A percentile compares a stretch with the other conserved stretches of the same genome.
Evolutionary conservation across 306 rosid genomes (phyloP).

Genomic region (Prinsepia uniflora): DNA sequence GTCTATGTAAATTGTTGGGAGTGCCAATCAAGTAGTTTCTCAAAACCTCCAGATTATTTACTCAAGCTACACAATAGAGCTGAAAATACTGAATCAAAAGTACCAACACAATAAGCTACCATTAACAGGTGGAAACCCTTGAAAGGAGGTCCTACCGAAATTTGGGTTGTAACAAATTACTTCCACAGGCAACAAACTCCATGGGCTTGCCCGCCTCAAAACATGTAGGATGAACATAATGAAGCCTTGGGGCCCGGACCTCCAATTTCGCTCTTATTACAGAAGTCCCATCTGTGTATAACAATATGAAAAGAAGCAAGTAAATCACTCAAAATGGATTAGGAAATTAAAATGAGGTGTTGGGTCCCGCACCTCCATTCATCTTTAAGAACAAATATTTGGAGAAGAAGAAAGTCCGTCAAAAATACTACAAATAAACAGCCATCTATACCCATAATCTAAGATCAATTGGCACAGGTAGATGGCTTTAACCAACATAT

Average conservation of each 20-base stretch:
- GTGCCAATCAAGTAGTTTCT: neutral
- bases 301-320: constrained; percentile 22
- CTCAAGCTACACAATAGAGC: neutral
- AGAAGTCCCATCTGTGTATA: constrained; percentile 55
- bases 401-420: neutral
- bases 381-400: too few relatives aligned
- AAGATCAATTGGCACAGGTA: neutral
- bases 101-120: neutral
- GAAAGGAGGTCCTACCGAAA: constrained; percentile 50
- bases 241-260: constrained; percentile 74
- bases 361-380: too few relatives aligned
- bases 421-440: neutral
- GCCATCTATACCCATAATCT: neutral
- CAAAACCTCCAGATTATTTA: neutral
- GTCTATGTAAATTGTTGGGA: neutral
- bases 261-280: constrained; percentile 53
- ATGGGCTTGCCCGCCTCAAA: constrained; percentile 97
- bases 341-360: neutral
- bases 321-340: constrained; percentile 10
- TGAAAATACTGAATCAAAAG: neutral
- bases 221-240: constrained; percentile 75
- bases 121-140: neutral
- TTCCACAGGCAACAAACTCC: constrained; percentile 94
- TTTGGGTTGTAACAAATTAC: constrained; percentile 78
- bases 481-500: neutral